Evolutionary conservation across 805 yeast species (phyloP).

Genomic region (Metschnikowia anglica): DNA sequence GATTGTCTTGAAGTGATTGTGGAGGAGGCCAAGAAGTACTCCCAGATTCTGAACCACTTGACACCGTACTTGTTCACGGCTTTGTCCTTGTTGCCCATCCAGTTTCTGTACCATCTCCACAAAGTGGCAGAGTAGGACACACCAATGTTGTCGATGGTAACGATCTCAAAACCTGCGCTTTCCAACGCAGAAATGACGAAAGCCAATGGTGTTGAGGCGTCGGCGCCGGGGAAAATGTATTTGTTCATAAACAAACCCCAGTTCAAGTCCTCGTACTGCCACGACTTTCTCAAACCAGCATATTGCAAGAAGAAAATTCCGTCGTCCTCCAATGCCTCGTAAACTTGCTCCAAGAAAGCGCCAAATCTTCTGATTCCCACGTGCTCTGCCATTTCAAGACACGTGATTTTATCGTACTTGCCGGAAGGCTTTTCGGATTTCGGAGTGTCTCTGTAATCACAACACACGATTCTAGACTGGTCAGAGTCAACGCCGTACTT

Average conservation of each 20-base stretch:
- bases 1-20: slow-evolving; percentile 90
- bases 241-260: slow-evolving; percentile 98
- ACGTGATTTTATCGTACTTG: slow-evolving; percentile 79
- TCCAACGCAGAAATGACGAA: slow-evolving; percentile 77
- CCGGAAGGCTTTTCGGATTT: slow-evolving; percentile 48
- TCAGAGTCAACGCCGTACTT: slow-evolving; percentile 64
- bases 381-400: slow-evolving; percentile 95
- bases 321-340: slow-evolving; percentile 87
- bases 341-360: slow-evolving; percentile 73
- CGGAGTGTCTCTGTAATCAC: slow-evolving; percentile 91
- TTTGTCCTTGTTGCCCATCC: slow-evolving; percentile 80
- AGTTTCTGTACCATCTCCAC: slow-evolving; percentile 94
- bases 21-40: slow-evolving; percentile 79
- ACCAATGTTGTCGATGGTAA: slow-evolving; percentile 82
- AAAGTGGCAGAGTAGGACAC: slow-evolving; percentile 89
- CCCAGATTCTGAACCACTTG: slow-evolving; percentile 94
- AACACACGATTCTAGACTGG: slow-evolving; percentile 78
- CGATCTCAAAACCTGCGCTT: slow-evolving; percentile 83
- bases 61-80: slow-evolving; percentile 78
- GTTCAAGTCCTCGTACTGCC: slow-evolving; percentile 92
- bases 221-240: slow-evolving; percentile 96
- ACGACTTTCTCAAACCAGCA: slow-evolving; percentile 85
- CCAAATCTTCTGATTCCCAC: slow-evolving; percentile 87
- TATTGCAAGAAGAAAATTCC: slow-evolving; percentile 85
- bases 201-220: slow-evolving; percentile 90